Base-by-base conservation (phyloP, 768 basidiomycete genomes). In the Amanita subjunquillea region DNA sequence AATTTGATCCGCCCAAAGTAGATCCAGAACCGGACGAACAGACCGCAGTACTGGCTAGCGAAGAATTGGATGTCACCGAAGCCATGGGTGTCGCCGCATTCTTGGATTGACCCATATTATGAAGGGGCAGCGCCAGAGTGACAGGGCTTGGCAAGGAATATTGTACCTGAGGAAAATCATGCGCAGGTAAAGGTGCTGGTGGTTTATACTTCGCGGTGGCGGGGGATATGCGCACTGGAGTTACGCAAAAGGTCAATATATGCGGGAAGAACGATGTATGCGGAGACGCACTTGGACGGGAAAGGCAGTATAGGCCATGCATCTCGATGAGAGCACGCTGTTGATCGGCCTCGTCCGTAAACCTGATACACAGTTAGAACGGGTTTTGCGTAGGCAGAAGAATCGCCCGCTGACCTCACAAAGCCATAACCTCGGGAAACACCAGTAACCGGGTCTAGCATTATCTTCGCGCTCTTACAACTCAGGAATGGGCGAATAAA, bases 391-490 rank as follows among this genome's bases (percentile, higher is more conserved):
- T 36, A 17, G 20, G 45, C 1, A 46, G 45, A 55, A 46, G 51
- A 46, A 29, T 50, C 45, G 30, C 32, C 38, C 20, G 67, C 78
- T 49, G 55, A 85, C 87, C 93, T 78, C 37, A 96, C 92, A 62
- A 95, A 95, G 27, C 92, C 92, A 66, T 94, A 95, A 3, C 92
- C 92, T 56, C 90, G 77, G 27, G 88, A 91, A 20, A 91, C 80
- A 15, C 91, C 91, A 4, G 91, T 91, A 20, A 85, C 79, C 2
- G 92, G 91, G 65, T 93, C 91, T 45, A 91, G 72, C 91, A 93
- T 93, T 58, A 91, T 95, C 72, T 92, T 93, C 29, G 93, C 93
- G 65, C 91, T 93, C 72, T 91, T 92, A 69, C 91, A 93, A 65
- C 90, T 93, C 36, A 81, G 68, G 69, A 95, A 96, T 2, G 91